Evolutionary conservation across 2,329 filamentous ascomycete genomes (phyloP).

Genomic region (Xylariaceae sp.): DNA sequence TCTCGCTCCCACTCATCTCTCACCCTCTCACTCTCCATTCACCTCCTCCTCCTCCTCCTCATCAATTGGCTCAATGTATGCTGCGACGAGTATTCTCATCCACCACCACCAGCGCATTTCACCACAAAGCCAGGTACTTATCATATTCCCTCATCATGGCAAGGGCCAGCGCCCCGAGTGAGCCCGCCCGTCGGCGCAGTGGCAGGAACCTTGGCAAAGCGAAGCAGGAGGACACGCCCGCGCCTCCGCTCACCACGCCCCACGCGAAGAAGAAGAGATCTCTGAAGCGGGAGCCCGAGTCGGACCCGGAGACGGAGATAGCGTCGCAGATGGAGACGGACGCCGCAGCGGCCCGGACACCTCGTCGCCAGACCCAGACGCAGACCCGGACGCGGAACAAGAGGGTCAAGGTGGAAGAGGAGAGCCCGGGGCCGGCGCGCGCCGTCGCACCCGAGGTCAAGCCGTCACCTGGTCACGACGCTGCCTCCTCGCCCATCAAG

Average conservation of each 20-base stretch:
- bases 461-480: too few relatives aligned
- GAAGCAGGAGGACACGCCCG: not conserved
- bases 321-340: too few relatives aligned
- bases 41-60: not conserved
- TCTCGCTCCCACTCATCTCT: not conserved
- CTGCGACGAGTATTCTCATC: not conserved
- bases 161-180: not conserved
- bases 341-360: too few relatives aligned
- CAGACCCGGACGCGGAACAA: constrained; percentile 7
- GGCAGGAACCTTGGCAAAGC: constrained; percentile 8
- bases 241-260: not conserved
- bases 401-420: constrained; percentile 12
- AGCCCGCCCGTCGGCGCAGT: constrained; percentile 15
- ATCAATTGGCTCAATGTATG: not conserved
- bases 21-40: not conserved
- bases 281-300: not conserved
- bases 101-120: not conserved
- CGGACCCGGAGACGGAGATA: not conserved
- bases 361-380: not conserved
- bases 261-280: constrained; percentile 3
- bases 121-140: not conserved
- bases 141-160: not conserved
- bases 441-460: constrained; percentile 3
- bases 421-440: constrained; percentile 2
- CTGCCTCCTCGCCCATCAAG: constrained; percentile 1